Evolutionary conservation across 495 filamentous ascomycete species (phyloP).

Genomic region (Letharia columbiana): DNA sequence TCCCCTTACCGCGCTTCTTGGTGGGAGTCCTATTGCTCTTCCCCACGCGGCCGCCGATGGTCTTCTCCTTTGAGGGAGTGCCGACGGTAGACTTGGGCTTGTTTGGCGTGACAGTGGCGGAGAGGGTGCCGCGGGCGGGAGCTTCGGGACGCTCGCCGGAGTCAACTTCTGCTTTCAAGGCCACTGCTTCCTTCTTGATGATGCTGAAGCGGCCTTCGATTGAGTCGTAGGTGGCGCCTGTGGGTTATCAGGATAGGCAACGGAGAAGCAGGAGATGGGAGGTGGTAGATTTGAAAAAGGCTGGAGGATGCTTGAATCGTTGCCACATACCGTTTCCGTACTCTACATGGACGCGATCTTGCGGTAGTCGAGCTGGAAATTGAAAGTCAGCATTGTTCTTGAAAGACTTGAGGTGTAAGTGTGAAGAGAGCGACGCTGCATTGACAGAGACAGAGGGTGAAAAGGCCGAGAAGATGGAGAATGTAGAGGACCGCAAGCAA

Average conservation of each 20-base stretch:
- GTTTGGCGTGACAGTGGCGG: neutral
- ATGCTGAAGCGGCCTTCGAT: slow-evolving; percentile 35
- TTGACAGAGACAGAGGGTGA: no score
- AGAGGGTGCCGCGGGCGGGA: slow-evolving; percentile 16
- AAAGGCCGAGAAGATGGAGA: neutral
- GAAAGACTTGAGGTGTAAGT: neutral
- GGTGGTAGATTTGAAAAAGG: no score
- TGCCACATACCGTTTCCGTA: no score
- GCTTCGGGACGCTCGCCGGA: slow-evolving; percentile 22
- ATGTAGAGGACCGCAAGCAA: neutral
- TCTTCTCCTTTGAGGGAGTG: neutral
- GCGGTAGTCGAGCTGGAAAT: slow-evolving; percentile 25
- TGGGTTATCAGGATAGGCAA: neutral
- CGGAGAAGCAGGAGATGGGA: no score
- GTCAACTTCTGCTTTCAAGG: slow-evolving; percentile 27
- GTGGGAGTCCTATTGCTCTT: slow-evolving; percentile 1
- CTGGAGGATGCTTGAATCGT: slow-evolving; percentile 18
- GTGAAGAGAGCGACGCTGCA: neutral
- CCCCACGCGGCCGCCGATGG: slow-evolving; percentile 1
- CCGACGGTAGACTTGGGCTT: slow-evolving; percentile 4
- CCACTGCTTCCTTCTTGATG: slow-evolving; percentile 27
- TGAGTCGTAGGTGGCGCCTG: slow-evolving; percentile 35
- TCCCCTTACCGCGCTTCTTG: neutral
- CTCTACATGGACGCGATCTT: slow-evolving; percentile 27
- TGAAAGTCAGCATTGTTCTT: neutral